Evolutionary conservation across 106 monocot species (phyloP).

Genomic region (Cymbidium sinense): DNA sequence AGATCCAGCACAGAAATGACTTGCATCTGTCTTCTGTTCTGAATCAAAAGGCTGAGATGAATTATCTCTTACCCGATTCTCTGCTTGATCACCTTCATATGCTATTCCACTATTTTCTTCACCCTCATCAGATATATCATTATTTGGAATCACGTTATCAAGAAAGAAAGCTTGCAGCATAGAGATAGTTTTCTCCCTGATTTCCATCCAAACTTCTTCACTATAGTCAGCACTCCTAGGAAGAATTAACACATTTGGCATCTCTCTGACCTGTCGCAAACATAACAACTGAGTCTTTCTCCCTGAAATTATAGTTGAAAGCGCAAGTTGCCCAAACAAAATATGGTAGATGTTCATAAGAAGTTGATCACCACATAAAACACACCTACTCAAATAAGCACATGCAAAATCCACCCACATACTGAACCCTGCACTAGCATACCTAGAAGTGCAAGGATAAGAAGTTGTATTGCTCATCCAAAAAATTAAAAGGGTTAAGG

Average conservation of each 20-base stretch:
- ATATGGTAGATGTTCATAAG: not conserved
- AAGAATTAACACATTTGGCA: slow-evolving; percentile 98
- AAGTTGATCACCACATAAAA: not conserved
- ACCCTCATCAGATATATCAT: slow-evolving; percentile 66
- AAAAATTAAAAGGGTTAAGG: no score
- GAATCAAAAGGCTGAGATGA: slow-evolving; percentile 18
- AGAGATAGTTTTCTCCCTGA: slow-evolving; percentile 83
- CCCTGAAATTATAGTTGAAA: not conserved
- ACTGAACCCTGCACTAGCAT: not conserved
- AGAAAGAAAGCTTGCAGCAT: slow-evolving; percentile 73
- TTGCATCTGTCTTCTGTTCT: slow-evolving; percentile 42
- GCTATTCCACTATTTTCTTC: slow-evolving; percentile 54
- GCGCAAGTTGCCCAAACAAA: no score
- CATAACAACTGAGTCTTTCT: not conserved
- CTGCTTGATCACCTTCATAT: slow-evolving; percentile 46
- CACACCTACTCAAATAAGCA: not conserved
- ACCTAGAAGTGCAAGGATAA: no score
- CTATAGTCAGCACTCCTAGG: slow-evolving; percentile 96
- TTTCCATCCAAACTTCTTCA: slow-evolving; percentile 99
- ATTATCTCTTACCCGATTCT: slow-evolving; percentile 40
- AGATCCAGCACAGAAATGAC: slow-evolving; percentile 27
- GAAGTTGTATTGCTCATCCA: no score
- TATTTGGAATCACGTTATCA: slow-evolving; percentile 72
- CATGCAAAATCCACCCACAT: not conserved
- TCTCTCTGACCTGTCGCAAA: slow-evolving; percentile 76